Conservation (phyloP, 208 protist genomes). For the Wallacemonas sp. region DNA sequence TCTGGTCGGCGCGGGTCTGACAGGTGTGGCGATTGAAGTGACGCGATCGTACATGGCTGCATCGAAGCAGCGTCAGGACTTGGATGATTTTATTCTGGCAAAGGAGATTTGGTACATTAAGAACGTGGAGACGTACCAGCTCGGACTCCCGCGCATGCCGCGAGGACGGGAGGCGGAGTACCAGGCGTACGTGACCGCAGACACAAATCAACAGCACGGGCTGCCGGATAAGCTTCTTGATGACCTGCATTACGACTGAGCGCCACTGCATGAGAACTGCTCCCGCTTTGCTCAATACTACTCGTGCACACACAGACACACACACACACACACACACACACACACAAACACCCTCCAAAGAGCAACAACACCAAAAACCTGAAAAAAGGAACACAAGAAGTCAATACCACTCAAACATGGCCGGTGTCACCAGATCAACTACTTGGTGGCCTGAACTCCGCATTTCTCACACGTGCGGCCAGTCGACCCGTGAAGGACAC, state of each 20-base stretch:
- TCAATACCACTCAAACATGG: neutral
- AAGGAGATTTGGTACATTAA: conserved; percentile 93
- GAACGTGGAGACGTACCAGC: conserved; percentile 88
- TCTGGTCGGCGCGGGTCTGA: conserved; percentile 61
- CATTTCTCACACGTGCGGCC: too few relatives aligned
- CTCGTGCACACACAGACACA: conserved; percentile 2
- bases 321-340: neutral
- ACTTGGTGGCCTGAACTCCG: too few relatives aligned
- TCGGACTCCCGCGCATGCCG: conserved; percentile 76
- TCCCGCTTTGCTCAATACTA: too few relatives aligned
- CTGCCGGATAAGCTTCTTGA: conserved; percentile 58
- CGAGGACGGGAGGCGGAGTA: conserved; percentile 72
- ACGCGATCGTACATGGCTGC: conserved; percentile 79
- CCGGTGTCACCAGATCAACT: too few relatives aligned
- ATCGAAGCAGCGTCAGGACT: conserved; percentile 73
- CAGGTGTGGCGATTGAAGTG: conserved; percentile 70
- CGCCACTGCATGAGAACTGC: too few relatives aligned
- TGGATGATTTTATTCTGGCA: conserved; percentile 84
- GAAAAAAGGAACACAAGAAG: neutral
- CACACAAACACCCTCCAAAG: neutral
- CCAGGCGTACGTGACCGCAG: conserved; percentile 65
- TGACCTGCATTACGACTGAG: conserved; percentile 35
- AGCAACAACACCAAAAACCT: neutral
- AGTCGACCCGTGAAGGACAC: too few relatives aligned
- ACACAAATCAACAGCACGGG: conserved; percentile 22